phyloP scores from a whole-genome alignment of 2,329 filamentous ascomycete species.

The Xylariaceae sp. region DNA sequence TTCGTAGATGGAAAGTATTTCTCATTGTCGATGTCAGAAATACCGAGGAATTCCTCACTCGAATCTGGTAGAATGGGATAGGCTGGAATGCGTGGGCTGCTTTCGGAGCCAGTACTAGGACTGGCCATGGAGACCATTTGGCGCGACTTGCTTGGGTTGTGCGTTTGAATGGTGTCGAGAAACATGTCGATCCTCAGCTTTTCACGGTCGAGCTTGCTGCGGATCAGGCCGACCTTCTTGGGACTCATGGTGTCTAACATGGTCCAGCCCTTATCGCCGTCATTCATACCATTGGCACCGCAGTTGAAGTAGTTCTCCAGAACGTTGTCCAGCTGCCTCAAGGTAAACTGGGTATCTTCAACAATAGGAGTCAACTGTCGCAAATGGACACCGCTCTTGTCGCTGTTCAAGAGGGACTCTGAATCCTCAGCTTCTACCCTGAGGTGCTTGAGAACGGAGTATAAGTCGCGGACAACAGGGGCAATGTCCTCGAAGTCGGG shows the following conservation, averaged over 20 bases:
- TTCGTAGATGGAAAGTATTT: constrained; percentile 40
- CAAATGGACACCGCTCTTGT: constrained; percentile 39
- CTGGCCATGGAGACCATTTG: constrained; percentile 30
- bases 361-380: constrained; percentile 49
- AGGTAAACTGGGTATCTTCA: constrained; percentile 49
- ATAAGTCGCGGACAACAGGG: constrained; percentile 46
- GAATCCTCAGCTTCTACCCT: constrained; percentile 53
- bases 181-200: constrained; percentile 51
- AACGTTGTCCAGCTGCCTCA: constrained; percentile 50
- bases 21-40: constrained; percentile 35
- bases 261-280: constrained; percentile 31
- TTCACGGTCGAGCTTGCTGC: constrained; percentile 45
- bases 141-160: constrained; percentile 40
- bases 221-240: constrained; percentile 40
- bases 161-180: constrained; percentile 52
- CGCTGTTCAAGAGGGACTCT: constrained; percentile 49
- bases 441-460: constrained; percentile 53
- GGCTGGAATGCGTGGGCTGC: constrained; percentile 27
- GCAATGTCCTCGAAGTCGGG: constrained; percentile 47
- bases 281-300: constrained; percentile 27
- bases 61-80: constrained; percentile 22
- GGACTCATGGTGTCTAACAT: constrained; percentile 34
- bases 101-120: constrained; percentile 42
- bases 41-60: constrained; percentile 35
- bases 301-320: constrained; percentile 42